These are phyloP conservation scores for Clavariopsis aquatica DNA, from an alignment of 495 filamentous ascomycete species.

Conservation along the genomic window DNA sequence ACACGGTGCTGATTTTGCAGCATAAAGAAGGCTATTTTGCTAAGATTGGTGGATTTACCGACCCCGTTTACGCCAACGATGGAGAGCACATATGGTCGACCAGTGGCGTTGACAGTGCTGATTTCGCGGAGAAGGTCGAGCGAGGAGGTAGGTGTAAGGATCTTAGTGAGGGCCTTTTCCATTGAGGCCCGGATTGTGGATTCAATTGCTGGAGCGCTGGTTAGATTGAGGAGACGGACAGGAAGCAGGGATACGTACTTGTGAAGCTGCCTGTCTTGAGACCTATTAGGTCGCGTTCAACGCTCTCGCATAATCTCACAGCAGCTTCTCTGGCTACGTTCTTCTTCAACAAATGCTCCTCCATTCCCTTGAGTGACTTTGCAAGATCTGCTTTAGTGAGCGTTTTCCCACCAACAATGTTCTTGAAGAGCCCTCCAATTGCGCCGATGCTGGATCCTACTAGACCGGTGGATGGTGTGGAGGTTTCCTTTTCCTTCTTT, in stretches of 20 bases:
- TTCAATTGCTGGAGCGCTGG: conserved; percentile 61
- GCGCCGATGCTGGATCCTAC: conserved; percentile 75
- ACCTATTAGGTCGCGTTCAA: conserved; percentile 83
- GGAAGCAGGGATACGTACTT: conserved; percentile 52
- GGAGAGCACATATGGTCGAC: conserved; percentile 90
- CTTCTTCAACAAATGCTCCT: conserved; percentile 90
- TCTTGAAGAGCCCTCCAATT: conserved; percentile 84
- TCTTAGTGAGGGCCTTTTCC: conserved; percentile 87
- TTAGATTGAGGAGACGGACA: background rate
- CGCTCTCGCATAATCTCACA: conserved; percentile 84
- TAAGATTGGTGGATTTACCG: conserved; percentile 94
- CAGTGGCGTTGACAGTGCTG: conserved; percentile 66
- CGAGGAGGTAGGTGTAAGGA: conserved; percentile 92
- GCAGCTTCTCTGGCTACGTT: conserved; percentile 96
- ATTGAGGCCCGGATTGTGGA: conserved; percentile 78
- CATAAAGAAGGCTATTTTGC: conserved; percentile 96
- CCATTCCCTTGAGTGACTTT: conserved; percentile 92
- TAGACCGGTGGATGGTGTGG: conserved; percentile 55
- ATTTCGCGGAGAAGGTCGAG: conserved; percentile 94
- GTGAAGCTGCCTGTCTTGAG: conserved; percentile 93
- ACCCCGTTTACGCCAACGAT: conserved; percentile 98
- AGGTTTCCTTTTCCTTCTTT: conserved; percentile 57
- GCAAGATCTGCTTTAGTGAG: conserved; percentile 83
- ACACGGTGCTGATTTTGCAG: conserved; percentile 95
- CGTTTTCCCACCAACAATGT: conserved; percentile 90